Conservation (phyloP, 2,329 filamentous ascomycete genomes). For the Verticillium alfalfae region DNA sequence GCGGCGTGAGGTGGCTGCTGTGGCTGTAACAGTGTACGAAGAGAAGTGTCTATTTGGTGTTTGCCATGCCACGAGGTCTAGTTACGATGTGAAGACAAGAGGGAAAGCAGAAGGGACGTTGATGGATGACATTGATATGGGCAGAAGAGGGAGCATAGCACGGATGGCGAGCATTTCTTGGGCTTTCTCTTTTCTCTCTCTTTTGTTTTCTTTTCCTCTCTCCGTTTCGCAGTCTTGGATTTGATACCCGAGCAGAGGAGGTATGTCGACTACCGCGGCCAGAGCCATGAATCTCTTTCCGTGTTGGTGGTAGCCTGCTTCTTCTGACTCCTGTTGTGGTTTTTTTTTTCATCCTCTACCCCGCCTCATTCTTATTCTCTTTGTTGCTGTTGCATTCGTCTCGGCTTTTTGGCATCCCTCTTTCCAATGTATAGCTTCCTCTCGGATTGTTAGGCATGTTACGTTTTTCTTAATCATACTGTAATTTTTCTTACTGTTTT, state of each 20-base stretch:
- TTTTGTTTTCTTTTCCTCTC: too few species aligned
- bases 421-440: not conserved
- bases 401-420: not conserved
- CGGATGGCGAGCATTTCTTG: not conserved
- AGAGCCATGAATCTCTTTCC: not conserved
- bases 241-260: not conserved
- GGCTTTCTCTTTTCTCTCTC: not conserved
- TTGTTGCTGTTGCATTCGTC: not conserved
- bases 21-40: slow-evolving; percentile 52
- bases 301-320: not conserved
- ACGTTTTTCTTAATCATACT: not conserved
- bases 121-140: not conserved
- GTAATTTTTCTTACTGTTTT: not conserved
- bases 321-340: not conserved
- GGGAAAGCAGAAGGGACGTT: not conserved
- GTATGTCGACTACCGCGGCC: not conserved
- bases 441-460: not conserved
- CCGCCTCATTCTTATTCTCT: not conserved
- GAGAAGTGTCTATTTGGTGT: not conserved
- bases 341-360: too few species aligned
- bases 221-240: not conserved
- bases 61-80: too few species aligned
- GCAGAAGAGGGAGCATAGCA: not conserved
- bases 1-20: slow-evolving; percentile 71
- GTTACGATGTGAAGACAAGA: too few species aligned